Conservation (phyloP, 768 basidiomycete species). For the Megacollybia marginata region DNA sequence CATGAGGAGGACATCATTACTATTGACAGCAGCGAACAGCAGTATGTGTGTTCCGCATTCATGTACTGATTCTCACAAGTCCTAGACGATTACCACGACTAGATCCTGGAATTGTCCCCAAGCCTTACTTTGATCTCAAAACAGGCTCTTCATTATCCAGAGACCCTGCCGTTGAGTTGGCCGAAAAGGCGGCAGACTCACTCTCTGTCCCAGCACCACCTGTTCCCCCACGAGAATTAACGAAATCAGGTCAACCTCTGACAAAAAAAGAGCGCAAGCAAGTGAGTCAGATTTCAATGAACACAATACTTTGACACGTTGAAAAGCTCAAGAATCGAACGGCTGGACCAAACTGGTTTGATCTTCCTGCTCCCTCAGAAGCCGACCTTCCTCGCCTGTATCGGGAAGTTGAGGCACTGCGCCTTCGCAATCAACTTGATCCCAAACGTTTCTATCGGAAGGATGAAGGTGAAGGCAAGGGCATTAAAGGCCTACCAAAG, state of each 20-base stretch:
- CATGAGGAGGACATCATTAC: slow-evolving; percentile 50
- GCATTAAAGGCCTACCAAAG: slow-evolving; percentile 79
- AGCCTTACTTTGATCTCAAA: slow-evolving; percentile 55
- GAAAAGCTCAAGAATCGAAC: slow-evolving; percentile 61
- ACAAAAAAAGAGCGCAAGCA: slow-evolving; percentile 70
- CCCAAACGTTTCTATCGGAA: slow-evolving; percentile 89
- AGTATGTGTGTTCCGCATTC: slow-evolving; percentile 5
- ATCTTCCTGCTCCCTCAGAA: slow-evolving; percentile 76
- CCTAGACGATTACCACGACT: slow-evolving; percentile 54
- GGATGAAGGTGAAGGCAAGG: slow-evolving; percentile 79
- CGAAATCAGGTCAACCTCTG: slow-evolving; percentile 55
- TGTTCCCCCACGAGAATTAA: slow-evolving; percentile 50
- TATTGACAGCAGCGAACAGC: slow-evolving; percentile 26
- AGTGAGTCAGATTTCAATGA: slow-evolving; percentile 29
- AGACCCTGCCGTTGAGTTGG: slow-evolving; percentile 55
- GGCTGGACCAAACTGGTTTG: slow-evolving; percentile 80
- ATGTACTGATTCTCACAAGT: slow-evolving; percentile 1
- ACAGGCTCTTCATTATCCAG: slow-evolving; percentile 37
- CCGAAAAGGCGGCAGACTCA: slow-evolving; percentile 44
- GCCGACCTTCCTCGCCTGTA: slow-evolving; percentile 72
- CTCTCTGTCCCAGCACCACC: slow-evolving; percentile 51
- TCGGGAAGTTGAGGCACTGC: slow-evolving; percentile 83
- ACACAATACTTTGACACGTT: background rate
- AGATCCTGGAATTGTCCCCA: slow-evolving; percentile 59
- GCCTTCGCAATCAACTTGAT: slow-evolving; percentile 81